phyloP scores from a whole-genome alignment of 257 asterid genomes.

The Schizonepeta tenuifolia region DNA sequence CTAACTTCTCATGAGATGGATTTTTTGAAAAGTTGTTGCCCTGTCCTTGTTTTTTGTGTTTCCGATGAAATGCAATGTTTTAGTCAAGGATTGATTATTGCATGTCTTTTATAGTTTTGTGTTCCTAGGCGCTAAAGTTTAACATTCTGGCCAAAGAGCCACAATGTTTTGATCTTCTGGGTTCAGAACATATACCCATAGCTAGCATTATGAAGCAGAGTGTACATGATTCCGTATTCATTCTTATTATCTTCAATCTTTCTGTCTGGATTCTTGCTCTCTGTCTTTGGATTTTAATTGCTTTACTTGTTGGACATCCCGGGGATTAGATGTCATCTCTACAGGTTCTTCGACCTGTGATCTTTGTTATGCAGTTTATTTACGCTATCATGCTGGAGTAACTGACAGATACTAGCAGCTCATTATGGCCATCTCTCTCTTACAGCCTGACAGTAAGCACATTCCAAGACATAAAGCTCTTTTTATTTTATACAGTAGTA shows the following conservation, averaged over 20 bases:
- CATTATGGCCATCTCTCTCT: conserved; percentile 18
- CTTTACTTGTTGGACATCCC: conserved; percentile 5
- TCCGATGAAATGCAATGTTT: neutral
- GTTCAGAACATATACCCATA: conserved; percentile 10
- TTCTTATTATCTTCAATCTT: neutral
- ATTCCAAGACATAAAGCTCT: conserved; percentile 23
- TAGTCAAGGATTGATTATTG: neutral
- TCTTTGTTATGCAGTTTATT: neutral
- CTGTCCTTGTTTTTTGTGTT: neutral
- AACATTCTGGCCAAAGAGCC: conserved; percentile 16
- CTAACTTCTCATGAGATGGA: conserved; percentile 29
- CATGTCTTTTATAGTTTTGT: neutral
- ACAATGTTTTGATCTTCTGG: neutral
- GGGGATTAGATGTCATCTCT: conserved; percentile 3
- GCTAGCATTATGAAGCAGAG: neutral
- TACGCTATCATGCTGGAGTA: neutral
- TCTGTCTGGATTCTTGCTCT: neutral
- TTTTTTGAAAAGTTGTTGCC: neutral
- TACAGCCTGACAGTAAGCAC: conserved; percentile 10
- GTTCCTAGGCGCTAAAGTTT: neutral
- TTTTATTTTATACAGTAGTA: too few species aligned
- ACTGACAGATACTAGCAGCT: conserved; percentile 2
- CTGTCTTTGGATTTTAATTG: neutral
- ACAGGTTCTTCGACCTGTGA: conserved; percentile 1
- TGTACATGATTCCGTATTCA: neutral